phyloP scores from a whole-genome alignment of 140 eudicot genomes.

The Stevia rebaudiana region DNA sequence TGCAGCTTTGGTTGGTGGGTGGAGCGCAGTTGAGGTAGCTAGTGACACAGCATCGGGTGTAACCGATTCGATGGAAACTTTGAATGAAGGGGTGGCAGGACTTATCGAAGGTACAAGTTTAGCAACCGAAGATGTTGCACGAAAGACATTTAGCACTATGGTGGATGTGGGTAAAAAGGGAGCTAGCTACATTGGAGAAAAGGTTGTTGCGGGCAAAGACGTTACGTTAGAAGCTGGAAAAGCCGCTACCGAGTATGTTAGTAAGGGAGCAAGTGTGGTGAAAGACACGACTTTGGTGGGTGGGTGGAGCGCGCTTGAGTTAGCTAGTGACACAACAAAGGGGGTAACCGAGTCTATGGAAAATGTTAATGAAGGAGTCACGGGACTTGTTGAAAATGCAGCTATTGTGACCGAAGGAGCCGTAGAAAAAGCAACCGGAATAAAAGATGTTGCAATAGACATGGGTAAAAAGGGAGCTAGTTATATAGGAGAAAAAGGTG shows the following conservation, averaged over 20 bases:
- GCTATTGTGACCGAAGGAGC: slow-evolving; percentile 1
- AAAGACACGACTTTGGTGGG: no score
- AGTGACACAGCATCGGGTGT: no score
- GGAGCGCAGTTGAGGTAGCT: no score
- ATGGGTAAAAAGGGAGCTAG: not conserved
- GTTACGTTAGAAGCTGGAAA: slow-evolving; percentile 28
- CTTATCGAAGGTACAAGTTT: no score
- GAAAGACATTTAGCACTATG: no score
- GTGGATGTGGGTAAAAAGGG: not conserved
- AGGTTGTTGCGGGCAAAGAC: not conserved
- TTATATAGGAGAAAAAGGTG: not conserved
- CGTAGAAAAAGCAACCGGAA: not conserved
- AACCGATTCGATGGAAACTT: no score
- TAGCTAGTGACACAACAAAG: not conserved
- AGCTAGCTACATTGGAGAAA: no score
- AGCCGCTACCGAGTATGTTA: slow-evolving; percentile 17
- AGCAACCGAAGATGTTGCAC: no score
- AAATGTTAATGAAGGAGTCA: no score
- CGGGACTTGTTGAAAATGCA: no score
- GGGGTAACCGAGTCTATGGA: slow-evolving; percentile 11
- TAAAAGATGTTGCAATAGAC: not conserved
- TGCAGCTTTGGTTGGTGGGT: no score
- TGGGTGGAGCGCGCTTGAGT: not conserved
- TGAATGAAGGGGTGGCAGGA: no score
- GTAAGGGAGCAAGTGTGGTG: not conserved